Evolutionary conservation across 164 flowering plant genomes (phyloP), one percentile per base, ranked within the genome.

Genomic region (Malania oleifera): DNA sequence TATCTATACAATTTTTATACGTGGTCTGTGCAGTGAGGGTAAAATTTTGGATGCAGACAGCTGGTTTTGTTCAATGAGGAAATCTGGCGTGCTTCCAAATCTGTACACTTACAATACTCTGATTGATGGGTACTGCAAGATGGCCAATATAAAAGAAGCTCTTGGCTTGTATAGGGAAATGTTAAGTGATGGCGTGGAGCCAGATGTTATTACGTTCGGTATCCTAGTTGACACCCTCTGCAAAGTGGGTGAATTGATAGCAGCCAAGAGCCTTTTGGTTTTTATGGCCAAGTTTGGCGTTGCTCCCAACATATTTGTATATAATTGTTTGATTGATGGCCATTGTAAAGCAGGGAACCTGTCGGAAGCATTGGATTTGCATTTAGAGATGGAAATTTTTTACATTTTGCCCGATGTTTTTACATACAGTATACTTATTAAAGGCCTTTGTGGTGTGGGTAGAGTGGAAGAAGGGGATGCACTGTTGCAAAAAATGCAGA

Each of bases 121-220:
- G 54, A 73, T 90, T 57, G 80, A 85, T 67, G 96, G 92, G 15
- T 77, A 81, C 54, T 77, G 81, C 70, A 85, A 84, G 61, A 56
- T 61, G 29, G 74, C 54, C 12, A 44, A 60, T 49, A 40, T 80
- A 18, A 40, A 38, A 35, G 57, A 54, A 66, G 88, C 82, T 19
- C 52, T 81, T 31, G 61, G 31, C 7, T 60, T 90, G 55, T 85
- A 79, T 59, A 28, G 56, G 39, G 80, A 81, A 52, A 81, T 90
- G 82, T 59, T 79, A 27, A 67, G 62, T 29, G 52, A 53, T 45
- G 68, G 67, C 10, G 44, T 82, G 69, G 58, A 15, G 56, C 96
- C 91, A 51, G 73, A 84, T 72, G 75, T 71, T 62, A 71, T 84
- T 19, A 81, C 85, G 1, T 84, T 74, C 69, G 66, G 86, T 31